Percentiles rank a stretch among this genome's conserved stretches.
Conservation (phyloP, 2,329 filamentous ascomycete genomes). For the Fusarium pseudonygamai region DNA sequence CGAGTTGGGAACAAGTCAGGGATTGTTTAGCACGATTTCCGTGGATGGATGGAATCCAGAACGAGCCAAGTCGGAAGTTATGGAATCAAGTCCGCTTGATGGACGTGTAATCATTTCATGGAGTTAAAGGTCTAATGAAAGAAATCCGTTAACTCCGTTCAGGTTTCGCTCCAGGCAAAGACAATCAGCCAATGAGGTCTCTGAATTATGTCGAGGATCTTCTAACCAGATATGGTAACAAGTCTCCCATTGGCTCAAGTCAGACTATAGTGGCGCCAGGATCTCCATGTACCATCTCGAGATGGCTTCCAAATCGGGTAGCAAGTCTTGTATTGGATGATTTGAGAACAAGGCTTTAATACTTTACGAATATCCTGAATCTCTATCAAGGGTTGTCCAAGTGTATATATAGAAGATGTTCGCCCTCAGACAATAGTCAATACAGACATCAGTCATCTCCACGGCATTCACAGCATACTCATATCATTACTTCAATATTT, state of each 20-base stretch:
- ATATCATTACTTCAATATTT: not conserved
- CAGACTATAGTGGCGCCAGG: not conserved
- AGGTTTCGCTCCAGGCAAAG: fast-evolving
- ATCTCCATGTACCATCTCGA: not conserved
- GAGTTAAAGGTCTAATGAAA: not conserved
- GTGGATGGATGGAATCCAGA: not conserved
- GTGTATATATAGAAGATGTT: not conserved
- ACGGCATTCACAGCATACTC: not conserved
- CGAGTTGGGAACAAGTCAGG: not conserved
- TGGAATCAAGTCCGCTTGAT: not conserved
- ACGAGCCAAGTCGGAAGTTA: not conserved
- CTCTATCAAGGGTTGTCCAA: fast-evolving
- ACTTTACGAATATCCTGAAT: fast-evolving
- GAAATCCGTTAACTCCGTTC: slow-evolving; percentile 5
- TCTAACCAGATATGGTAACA: not conserved
- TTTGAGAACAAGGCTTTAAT: not conserved
- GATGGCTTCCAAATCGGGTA: slow-evolving; percentile 1
- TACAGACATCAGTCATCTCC: not conserved
- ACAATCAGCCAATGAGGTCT: not conserved
- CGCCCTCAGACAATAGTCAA: fast-evolving
- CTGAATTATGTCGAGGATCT: fast-evolving
- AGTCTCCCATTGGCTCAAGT: slow-evolving; percentile 2
- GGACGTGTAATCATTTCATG: not conserved
- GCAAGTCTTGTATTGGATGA: slow-evolving; percentile 11
- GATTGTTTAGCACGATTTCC: not conserved